phyloP scores from a whole-genome alignment of 2,329 filamentous ascomycete species.

The Fusarium annulatum region DNA sequence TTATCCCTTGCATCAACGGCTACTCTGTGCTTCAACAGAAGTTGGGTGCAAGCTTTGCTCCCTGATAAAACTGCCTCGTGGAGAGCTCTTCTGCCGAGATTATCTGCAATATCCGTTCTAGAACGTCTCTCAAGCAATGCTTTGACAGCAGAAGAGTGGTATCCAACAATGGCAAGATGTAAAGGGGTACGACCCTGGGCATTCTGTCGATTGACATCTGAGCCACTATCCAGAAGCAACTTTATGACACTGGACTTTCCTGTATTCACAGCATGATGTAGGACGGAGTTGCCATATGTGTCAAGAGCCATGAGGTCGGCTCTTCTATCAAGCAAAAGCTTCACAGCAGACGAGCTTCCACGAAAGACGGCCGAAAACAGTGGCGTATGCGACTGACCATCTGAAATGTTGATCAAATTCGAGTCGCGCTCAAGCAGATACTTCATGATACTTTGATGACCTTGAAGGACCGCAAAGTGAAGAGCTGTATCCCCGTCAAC shows the following conservation, averaged over 20 bases:
- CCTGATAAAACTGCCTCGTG: neutral
- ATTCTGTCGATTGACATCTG: neutral
- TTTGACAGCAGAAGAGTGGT: neutral
- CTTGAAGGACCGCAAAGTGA: neutral
- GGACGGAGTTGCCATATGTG: neutral
- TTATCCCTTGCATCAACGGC: neutral
- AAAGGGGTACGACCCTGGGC: neutral
- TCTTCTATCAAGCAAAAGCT: conserved; percentile 1
- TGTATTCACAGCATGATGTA: neutral
- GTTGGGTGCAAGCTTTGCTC: neutral
- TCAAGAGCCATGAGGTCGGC: neutral
- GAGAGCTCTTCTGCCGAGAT: neutral
- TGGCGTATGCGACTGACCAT: neutral
- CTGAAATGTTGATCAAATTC: neutral
- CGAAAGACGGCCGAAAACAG: neutral
- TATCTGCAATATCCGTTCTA: neutral
- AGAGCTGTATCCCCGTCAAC: neutral
- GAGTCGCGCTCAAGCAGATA: neutral
- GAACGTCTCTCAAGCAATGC: neutral
- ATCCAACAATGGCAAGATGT: neutral
- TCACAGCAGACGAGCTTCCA: neutral
- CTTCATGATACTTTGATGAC: neutral
- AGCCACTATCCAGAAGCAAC: neutral
- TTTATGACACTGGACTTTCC: neutral
- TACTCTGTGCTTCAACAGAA: neutral